Base-by-base conservation (phyloP, 441 rosid genomes). In the Croton laevigatus region DNA sequence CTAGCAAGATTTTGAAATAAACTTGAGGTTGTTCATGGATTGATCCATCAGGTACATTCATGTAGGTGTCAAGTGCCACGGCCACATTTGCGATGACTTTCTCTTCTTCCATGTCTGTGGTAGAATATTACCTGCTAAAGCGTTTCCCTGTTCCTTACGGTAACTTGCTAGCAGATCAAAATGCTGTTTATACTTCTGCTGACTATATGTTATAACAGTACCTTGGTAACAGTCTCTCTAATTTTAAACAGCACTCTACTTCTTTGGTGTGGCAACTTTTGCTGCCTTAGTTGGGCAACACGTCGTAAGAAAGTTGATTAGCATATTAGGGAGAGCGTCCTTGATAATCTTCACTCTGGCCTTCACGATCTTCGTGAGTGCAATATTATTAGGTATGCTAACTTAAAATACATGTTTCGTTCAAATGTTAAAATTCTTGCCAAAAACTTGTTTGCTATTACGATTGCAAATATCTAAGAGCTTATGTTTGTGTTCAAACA, bases 1-100 rank as follows among this genome's bases (percentile, higher is more conserved):
- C 13, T 55, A 49, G 10, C 27, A n/a, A 53, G 22, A n/a, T 19
- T 13, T 14, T 22, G 20, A 32, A 20, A 52, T 37, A 20, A 44
- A 23, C 54, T 14, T 27, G 46, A 17, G 3, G n/a, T 53, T 34
- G 48, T 34, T 6, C 60, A 14, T 32, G 57, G 40, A 62, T 6
- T 55, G 14, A 71, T 37, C 1, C 5, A 45, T 23, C 66, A 12
- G n/a, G 10, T 22, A 44, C 36, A 71, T 65, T 2, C 42, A 19
- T 68, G 73, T 60, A 88, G 92, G 89, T 86, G 14, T 80, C 91
- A 44, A 83, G 86, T 61, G 91, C 93, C 67, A 88, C 93, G 13
- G 75, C 89, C 61, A 85, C 89, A 58, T 87, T 88, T 34, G 84
- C 86, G 14, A 85, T 88, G 91, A 69, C 77, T 60, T 88, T 87